phyloP scores from a whole-genome alignment of 805 yeast species.

The Yarrowia keelungensis region DNA sequence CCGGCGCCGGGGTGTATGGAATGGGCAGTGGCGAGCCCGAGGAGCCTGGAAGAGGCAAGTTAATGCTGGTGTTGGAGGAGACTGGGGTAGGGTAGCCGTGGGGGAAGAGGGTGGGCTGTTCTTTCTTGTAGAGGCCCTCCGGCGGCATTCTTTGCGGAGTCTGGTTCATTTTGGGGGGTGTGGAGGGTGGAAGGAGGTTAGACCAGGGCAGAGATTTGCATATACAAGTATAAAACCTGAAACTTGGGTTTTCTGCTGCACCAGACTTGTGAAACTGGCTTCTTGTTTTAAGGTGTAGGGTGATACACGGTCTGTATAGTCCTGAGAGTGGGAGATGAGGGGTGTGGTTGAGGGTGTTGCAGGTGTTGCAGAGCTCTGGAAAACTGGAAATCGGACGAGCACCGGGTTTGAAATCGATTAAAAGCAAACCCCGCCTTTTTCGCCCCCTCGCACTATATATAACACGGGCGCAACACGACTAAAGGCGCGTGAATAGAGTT shows the following conservation, averaged over 20 bases:
- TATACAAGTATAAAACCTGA: not conserved
- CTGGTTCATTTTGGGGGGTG: slow-evolving; percentile 1
- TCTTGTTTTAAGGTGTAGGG: slow-evolving; percentile 15
- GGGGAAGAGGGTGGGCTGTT: slow-evolving; percentile 3
- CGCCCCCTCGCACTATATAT: not conserved
- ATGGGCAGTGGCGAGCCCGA: slow-evolving; percentile 14
- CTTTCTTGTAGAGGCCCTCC: not conserved
- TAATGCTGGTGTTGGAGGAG: slow-evolving; percentile 25
- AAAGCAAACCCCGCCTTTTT: not conserved
- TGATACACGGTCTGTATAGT: slow-evolving; percentile 21
- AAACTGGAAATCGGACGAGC: not conserved
- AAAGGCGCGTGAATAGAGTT: slow-evolving; percentile 17
- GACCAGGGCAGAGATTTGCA: not conserved
- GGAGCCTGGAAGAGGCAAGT: not conserved
- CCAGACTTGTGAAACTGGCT: slow-evolving; percentile 17
- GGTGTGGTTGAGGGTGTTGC: not conserved
- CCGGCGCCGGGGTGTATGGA: slow-evolving; percentile 17
- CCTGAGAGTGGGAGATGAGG: not conserved
- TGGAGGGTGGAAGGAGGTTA: not conserved
- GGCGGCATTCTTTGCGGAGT: slow-evolving; percentile 18
- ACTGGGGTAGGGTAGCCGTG: slow-evolving; percentile 28
- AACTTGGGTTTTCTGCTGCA: slow-evolving; percentile 7
- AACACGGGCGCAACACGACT: not conserved
- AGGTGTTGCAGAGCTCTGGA: not conserved
- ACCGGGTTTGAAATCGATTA: not conserved